A percentile compares a stretch with the other conserved stretches of the same genome.
Evolutionary conservation across 305 asterid genomes (phyloP).

Genomic region (Fraxinus xanthoxyloides): DNA sequence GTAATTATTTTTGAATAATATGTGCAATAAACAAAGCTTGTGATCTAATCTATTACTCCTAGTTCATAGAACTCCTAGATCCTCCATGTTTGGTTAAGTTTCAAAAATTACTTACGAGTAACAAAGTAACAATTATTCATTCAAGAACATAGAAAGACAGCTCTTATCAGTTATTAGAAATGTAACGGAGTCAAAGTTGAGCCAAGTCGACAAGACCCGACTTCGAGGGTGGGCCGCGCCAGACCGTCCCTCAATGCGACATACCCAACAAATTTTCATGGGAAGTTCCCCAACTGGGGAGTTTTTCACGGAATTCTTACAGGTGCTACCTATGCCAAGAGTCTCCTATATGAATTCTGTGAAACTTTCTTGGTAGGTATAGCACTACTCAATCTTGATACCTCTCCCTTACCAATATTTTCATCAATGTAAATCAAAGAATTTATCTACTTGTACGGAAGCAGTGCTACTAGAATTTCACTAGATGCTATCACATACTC

Average conservation of each 20-base stretch:
- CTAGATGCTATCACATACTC: not conserved
- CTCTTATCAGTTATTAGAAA: not conserved
- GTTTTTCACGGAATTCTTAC: not conserved
- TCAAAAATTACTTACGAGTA: not conserved
- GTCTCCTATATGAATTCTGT: not conserved
- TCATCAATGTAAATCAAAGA: not conserved
- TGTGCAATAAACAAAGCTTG: not conserved
- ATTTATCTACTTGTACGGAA: not conserved
- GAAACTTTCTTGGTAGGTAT: not conserved
- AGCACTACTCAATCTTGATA: not conserved
- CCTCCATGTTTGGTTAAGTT: not conserved
- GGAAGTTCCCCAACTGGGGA: not conserved
- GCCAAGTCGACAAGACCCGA: not conserved
- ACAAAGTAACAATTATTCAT: not conserved
- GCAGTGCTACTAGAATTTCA: not conserved
- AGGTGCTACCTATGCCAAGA: not conserved
- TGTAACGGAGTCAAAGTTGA: not conserved
- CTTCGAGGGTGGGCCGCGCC: not conserved
- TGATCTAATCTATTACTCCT: not conserved
- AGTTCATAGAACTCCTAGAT: slow-evolving; percentile 4
- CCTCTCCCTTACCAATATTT: not conserved
- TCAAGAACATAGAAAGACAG: not conserved
- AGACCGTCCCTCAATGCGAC: not conserved
- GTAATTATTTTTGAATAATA: not conserved
- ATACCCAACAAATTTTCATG: not conserved